These are phyloP conservation scores for Curvularia hawaiiensis DNA, from an alignment of 2,329 filamentous ascomycete genomes.

Conservation along the genomic window DNA sequence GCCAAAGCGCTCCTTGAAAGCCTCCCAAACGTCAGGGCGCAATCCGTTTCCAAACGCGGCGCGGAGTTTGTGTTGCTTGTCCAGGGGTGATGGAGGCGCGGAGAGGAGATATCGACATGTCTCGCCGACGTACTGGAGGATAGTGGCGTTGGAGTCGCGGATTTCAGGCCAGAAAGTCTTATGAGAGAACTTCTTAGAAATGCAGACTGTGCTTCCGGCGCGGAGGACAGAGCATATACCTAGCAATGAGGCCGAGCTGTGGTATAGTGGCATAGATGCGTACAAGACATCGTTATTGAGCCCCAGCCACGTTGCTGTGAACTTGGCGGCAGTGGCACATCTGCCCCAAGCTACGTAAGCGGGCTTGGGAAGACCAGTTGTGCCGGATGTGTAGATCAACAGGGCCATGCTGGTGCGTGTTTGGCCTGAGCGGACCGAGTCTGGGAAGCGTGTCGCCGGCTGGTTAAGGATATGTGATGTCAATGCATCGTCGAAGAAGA, in stretches of 20 bases:
- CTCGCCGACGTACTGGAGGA: constrained; percentile 49
- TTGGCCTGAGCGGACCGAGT: constrained; percentile 34
- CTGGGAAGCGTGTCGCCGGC: constrained; percentile 36
- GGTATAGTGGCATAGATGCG: constrained; percentile 49
- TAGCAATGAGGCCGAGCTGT: constrained; percentile 39
- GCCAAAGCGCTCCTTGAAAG: constrained; percentile 48
- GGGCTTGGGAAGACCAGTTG: constrained; percentile 45
- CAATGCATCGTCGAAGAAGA: constrained; percentile 39
- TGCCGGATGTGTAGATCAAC: constrained; percentile 49
- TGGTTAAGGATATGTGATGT: constrained; percentile 35
- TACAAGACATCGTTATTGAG: constrained; percentile 42
- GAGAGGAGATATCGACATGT: constrained; percentile 47
- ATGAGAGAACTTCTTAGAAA: constrained; percentile 43
- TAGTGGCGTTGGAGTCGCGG: constrained; percentile 41
- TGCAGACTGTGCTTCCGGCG: constrained; percentile 35
- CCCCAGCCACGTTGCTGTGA: constrained; percentile 29
- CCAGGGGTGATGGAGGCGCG: constrained; percentile 37
- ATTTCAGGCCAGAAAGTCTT: constrained; percentile 49
- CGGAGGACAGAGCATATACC: constrained; percentile 35
- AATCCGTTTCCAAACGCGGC: constrained; percentile 49
- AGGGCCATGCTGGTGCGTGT: constrained; percentile 38
- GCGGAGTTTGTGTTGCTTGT: constrained; percentile 41
- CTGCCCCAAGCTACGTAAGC: constrained; percentile 41
- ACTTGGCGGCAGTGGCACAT: constrained; percentile 25
- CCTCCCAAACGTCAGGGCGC: constrained; percentile 49